Base-by-base conservation (phyloP, 2,329 filamentous ascomycete species). In the Tolypocladium endophyticum region DNA sequence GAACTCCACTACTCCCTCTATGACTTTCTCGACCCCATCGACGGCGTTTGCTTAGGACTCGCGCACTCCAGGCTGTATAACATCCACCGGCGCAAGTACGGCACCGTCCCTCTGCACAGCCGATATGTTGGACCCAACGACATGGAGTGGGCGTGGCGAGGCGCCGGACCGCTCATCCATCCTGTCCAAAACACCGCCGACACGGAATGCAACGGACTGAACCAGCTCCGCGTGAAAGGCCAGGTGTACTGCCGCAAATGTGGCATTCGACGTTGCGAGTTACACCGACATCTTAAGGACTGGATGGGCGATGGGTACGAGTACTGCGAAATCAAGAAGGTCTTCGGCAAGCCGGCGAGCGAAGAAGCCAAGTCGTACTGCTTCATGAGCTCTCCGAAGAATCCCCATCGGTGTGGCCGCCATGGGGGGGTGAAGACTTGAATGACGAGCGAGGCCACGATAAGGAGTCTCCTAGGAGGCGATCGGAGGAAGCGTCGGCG, bases 201-300 rank as follows among this genome's bases (percentile, higher is more conserved):
- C 55, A 25, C 54, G 33, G 50, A 53, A 16, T 60, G 61, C 55
- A 62, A 63, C 30, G 69, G 71, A 35, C 75, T 81, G 41, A 76
- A 78, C 8, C 72, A 73, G 67, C 72, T 84, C 64, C 78, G 81
- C 30, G 77, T 82, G 56, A 79, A 78, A 59, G 84, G 83, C 28
- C 83, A 85, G 67, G 81, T 84, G 7, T 81, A 84, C 70, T 87
- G 84, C 71, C 77, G 80, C 60, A 85, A 86, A 70, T 87, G 84
- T 63, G 83, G 82, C 56, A 79, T 82, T 61, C 79, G 76, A 47
- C 78, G 84, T 41, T 87, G 84, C 70, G 83, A 86, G 74, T 76
- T 87, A 60, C 82, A 86, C 72, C 80, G 81, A 64, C 84, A 87
- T 68, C 78, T 87, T 65, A 76, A 77, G 66, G 77, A 76, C 47